Percentiles rank a stretch among this genome's conserved stretches.
phyloP scores from a whole-genome alignment of 192 early-diverging fungal species.

The Coemansia sp. region DNA sequence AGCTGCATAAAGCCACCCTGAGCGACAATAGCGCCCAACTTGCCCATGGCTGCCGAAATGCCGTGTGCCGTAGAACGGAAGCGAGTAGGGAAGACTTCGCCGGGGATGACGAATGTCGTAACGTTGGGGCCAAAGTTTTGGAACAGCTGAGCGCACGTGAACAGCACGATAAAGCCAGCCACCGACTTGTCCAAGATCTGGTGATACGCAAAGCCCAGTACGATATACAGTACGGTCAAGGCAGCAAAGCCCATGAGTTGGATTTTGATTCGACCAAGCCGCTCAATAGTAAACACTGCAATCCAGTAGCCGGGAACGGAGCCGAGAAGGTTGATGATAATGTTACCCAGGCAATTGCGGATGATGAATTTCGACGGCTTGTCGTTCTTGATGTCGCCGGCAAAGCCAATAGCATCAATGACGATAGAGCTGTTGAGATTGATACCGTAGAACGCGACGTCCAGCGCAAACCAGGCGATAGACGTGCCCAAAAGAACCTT shows the following conservation, averaged over 20 bases:
- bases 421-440: conserved; percentile 80
- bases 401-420: conserved; percentile 71
- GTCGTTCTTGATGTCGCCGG: conserved; percentile 36
- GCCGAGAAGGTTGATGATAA: conserved; percentile 85
- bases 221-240: conserved; percentile 73
- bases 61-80: conserved; percentile 81
- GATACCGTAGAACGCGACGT: conserved; percentile 83
- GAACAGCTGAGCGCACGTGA: conserved; percentile 72
- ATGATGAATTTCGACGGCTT: conserved; percentile 54
- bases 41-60: conserved; percentile 79
- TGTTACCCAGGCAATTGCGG: conserved; percentile 81
- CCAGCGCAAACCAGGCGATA: conserved; percentile 76
- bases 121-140: conserved; percentile 97
- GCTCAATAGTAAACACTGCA: conserved; percentile 86
- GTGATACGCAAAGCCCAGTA: conserved; percentile 73
- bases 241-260: conserved; percentile 87
- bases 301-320: conserved; percentile 97
- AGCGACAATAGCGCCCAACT: conserved; percentile 76
- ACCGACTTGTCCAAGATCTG: conserved; percentile 62
- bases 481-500: conserved; percentile 79
- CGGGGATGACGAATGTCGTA: conserved; percentile 86
- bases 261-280: conserved; percentile 88
- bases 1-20: conserved; percentile 71
- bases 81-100: conserved; percentile 80
- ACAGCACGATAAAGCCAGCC: conserved; percentile 66